A percentile compares a stretch with the other conserved stretches of the same genome.
phyloP scores from a whole-genome alignment of 331 rosid genomes.

The Stylosanthes scabra region DNA sequence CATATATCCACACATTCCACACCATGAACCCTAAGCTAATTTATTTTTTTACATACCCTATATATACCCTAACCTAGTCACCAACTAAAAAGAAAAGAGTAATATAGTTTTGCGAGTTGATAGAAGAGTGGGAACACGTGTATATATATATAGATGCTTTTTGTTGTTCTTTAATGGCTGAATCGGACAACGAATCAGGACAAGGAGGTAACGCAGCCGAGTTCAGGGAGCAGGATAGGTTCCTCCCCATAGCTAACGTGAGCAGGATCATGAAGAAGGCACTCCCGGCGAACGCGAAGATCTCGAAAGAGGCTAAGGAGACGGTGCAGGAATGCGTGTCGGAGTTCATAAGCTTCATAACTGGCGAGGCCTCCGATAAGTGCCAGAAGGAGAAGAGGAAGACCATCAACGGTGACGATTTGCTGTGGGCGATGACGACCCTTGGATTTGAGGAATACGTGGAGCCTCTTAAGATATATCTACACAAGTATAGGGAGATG shows the following conservation, averaged over 20 bases:
- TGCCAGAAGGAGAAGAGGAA: slow-evolving; percentile 72
- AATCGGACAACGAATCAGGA: slow-evolving; percentile 65
- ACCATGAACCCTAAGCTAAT: too few relatives aligned
- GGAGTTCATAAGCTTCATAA: slow-evolving; percentile 75
- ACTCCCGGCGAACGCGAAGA: slow-evolving; percentile 65
- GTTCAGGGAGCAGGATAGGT: slow-evolving; percentile 59
- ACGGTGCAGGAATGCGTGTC: slow-evolving; percentile 72
- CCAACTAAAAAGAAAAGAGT: too few relatives aligned
- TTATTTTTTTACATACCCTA: too few relatives aligned
- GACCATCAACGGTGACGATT: slow-evolving; percentile 73
- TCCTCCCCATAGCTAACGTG: slow-evolving; percentile 65
- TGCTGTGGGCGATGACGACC: slow-evolving; percentile 68
- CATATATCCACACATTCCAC: too few relatives aligned
- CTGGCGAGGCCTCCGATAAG: slow-evolving; percentile 69
- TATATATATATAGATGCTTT: too few relatives aligned
- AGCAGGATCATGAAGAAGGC: slow-evolving; percentile 67
- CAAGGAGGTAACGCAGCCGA: slow-evolving; percentile 38
- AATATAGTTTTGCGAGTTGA: too few relatives aligned
- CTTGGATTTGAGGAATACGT: slow-evolving; percentile 69
- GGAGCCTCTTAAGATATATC: slow-evolving; percentile 56
- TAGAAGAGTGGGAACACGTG: too few relatives aligned
- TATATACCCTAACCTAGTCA: too few relatives aligned
- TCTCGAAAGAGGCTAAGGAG: slow-evolving; percentile 72
- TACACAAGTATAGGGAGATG: slow-evolving; percentile 62
- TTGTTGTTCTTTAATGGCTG: slow-evolving; percentile 46